Conservation (phyloP, 257 asterid species). For the Coffea eugenioides region DNA sequence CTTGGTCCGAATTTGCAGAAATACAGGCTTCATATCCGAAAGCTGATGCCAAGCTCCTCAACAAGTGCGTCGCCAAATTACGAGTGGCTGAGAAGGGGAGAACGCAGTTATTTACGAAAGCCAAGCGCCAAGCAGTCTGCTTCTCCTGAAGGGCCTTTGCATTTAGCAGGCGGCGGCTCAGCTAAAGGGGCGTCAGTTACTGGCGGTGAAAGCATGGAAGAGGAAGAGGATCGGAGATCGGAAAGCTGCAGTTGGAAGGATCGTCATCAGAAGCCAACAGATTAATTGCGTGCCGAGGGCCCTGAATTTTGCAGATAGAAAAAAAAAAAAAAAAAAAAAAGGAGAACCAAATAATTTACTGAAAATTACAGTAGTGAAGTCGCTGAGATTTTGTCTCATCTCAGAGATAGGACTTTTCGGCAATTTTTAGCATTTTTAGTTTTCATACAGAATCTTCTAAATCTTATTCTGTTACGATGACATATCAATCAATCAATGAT, state of each 20-base stretch:
- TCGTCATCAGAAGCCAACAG: constrained; percentile 20
- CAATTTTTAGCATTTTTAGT: background rate
- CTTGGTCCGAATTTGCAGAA: constrained; percentile 34
- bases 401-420: background rate
- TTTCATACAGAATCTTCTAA: background rate
- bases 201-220: constrained; percentile 38
- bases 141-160: constrained; percentile 66
- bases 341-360: background rate
- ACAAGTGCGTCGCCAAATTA: constrained; percentile 8
- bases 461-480: background rate
- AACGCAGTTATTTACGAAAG: constrained; percentile 23
- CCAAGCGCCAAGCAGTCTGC: constrained; percentile 28
- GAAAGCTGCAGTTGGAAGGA: constrained; percentile 37
- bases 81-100: constrained; percentile 24
- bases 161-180: constrained; percentile 30
- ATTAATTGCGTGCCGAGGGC: constrained; percentile 7
- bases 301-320: constrained; percentile 49
- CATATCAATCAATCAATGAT: background rate
- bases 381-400: no score
- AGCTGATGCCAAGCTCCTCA: constrained; percentile 20
- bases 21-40: constrained; percentile 54
- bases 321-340: background rate
- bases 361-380: background rate
- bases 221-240: constrained; percentile 50
- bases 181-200: constrained; percentile 38